phyloP scores from a whole-genome alignment of 2,329 filamentous ascomycete species.

The Fusarium floridanum region DNA sequence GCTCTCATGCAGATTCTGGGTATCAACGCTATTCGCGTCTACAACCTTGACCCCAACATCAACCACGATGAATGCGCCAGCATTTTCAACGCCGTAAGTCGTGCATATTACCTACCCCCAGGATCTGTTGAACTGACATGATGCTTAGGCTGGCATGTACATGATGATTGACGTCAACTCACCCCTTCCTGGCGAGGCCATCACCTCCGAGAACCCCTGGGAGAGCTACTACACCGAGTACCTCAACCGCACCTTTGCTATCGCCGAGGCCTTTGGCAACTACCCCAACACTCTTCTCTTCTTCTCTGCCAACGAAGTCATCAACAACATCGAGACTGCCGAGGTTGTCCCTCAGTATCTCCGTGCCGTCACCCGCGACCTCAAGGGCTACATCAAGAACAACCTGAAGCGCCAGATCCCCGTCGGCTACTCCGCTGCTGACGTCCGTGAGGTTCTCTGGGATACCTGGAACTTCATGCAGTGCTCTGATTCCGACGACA shows the following conservation, averaged over 20 bases:
- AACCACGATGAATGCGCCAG: constrained; percentile 77
- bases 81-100: constrained; percentile 72
- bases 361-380: constrained; percentile 80
- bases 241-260: constrained; percentile 74
- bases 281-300: constrained; percentile 78
- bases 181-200: constrained; percentile 68
- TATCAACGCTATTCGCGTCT: constrained; percentile 77
- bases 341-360: constrained; percentile 76
- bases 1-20: constrained; percentile 74
- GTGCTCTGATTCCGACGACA: constrained; percentile 69
- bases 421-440: constrained; percentile 84
- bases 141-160: constrained; percentile 70
- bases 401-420: constrained; percentile 77
- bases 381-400: constrained; percentile 84
- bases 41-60: constrained; percentile 74
- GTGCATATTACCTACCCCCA: neutral
- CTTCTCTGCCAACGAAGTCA: constrained; percentile 85
- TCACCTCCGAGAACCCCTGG: constrained; percentile 68
- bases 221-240: constrained; percentile 71
- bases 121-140: constrained; percentile 4
- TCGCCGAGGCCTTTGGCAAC: constrained; percentile 75
- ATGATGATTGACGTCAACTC: constrained; percentile 79
- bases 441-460: constrained; percentile 78
- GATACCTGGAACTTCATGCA: constrained; percentile 84
- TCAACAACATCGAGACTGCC: constrained; percentile 74